A percentile compares a stretch with the other conserved stretches of the same genome.
Conservation (phyloP, 345 rosid species). For the Pelargonium nanum region DNA sequence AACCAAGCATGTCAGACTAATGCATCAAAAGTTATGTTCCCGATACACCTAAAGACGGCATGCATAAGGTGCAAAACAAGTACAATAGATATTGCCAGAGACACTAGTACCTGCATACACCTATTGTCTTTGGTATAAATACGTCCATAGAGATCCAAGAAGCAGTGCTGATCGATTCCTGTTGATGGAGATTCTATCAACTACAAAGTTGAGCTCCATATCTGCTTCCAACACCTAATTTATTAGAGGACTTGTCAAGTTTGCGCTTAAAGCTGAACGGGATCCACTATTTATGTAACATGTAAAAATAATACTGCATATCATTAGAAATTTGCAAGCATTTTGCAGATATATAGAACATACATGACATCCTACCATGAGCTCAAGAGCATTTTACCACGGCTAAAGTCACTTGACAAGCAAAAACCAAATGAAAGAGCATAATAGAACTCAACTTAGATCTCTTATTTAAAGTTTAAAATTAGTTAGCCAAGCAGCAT, state of each 20-base stretch:
- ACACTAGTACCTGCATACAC: constrained; percentile 56
- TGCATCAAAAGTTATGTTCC: background rate
- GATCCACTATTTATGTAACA: background rate
- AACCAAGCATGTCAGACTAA: too few relatives aligned
- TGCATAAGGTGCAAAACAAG: background rate
- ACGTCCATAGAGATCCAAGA: constrained; percentile 65
- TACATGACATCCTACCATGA: background rate
- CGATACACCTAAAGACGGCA: constrained; percentile 1
- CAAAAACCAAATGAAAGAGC: background rate
- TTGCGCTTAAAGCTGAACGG: background rate
- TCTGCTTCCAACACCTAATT: constrained; percentile 65
- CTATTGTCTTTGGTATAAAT: constrained; percentile 38
- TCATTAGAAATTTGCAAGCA: too few relatives aligned
- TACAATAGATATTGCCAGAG: background rate
- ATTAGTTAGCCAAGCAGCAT: background rate
- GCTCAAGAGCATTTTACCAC: background rate
- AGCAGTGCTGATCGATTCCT: constrained; percentile 67
- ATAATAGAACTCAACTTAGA: background rate
- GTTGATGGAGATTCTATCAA: constrained; percentile 66
- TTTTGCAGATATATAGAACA: background rate
- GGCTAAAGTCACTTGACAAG: background rate
- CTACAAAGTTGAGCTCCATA: constrained; percentile 34
- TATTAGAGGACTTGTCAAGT: background rate
- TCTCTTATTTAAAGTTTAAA: background rate
- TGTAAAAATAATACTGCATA: background rate